Base-by-base conservation (phyloP, 2,329 filamentous ascomycete species). In the Cyphellophora attinorum region DNA sequence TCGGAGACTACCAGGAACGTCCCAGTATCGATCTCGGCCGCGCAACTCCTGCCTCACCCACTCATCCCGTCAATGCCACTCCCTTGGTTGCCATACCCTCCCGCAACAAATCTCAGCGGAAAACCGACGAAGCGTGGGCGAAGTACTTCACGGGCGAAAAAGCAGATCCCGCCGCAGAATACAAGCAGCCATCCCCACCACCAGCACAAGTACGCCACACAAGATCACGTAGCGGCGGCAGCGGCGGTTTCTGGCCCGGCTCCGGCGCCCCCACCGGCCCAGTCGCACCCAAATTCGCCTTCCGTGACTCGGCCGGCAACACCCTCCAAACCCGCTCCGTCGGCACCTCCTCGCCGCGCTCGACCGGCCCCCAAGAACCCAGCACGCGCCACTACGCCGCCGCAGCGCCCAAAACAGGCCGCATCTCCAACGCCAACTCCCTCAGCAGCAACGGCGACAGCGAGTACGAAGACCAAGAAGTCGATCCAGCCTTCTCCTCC, bases 51-150 rank as follows among this genome's bases (percentile, higher is more conserved):
- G 33, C 44, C 10, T 29, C 31, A 11, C 23, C 39, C 6, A n/a
- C n/a, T n/a, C n/a, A n/a, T n/a, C 35, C 39, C 4, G 17, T 33
- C 12, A 29, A 28, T 25, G 19, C 18, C 15, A 25, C 31, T 8
- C 18, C 31, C 10, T 19, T 34, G 5, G 29, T 27, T 17, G 19
- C 39, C n/a, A 33, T 17, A 4, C 32, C 37, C 11, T 27, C 35
- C 10, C 39, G 38, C 34, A 46, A 45, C 16, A 31, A 35, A 10
- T 47, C 46, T n/a, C 47, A 65, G 37, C 56, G 62, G 25, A 55
- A 53, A 19, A 65, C 64, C 1, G 58, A 67, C 30, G 64, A 64
- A 45, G 64, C 63, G 28, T 68, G 65, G 65, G 56, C 59, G 40
- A 62, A 60, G 34, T 68, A 68, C 47, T 68, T 67, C 47, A 53